phyloP scores from a whole-genome alignment of 2,329 filamentous ascomycete genomes.

The Aspergillus bombycis region DNA sequence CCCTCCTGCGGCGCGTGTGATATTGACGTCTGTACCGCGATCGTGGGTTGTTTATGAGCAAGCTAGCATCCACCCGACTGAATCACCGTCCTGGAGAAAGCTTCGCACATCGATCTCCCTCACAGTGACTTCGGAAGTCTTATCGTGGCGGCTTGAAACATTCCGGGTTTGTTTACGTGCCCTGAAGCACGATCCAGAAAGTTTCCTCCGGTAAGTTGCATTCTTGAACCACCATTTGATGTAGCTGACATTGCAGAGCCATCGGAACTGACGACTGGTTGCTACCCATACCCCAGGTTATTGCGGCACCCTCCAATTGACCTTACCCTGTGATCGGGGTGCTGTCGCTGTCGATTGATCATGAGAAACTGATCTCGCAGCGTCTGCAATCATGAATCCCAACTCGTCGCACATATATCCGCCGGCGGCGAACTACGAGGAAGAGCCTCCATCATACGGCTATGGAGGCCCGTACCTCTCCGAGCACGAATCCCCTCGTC shows the following conservation, averaged over 20 bases:
- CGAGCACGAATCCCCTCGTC: slow-evolving; percentile 35
- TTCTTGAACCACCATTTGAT: background rate
- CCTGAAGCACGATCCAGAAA: too few relatives aligned
- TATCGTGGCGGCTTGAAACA: background rate
- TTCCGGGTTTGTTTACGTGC: slow-evolving; percentile 2
- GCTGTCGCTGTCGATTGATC: background rate
- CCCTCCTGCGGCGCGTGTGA: background rate
- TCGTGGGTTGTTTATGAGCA: slow-evolving; percentile 5
- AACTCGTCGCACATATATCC: slow-evolving; percentile 30
- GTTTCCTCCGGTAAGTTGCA: slow-evolving; percentile 2
- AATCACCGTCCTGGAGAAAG: background rate
- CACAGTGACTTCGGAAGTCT: background rate
- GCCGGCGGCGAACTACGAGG: slow-evolving; percentile 41
- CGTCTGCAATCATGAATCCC: slow-evolving; percentile 21
- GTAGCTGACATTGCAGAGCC: background rate
- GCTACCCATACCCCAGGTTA: background rate
- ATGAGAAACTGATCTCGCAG: background rate
- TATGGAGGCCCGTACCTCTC: slow-evolving; percentile 37
- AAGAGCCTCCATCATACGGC: slow-evolving; percentile 48
- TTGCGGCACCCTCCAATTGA: background rate
- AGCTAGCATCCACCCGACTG: background rate
- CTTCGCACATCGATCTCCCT: background rate
- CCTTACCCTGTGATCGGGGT: slow-evolving; percentile 2
- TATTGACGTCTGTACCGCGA: background rate
- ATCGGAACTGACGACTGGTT: background rate